A percentile compares a stretch with the other conserved stretches of the same genome.
Conservation (phyloP, 2,329 filamentous ascomycete genomes). For the Coniochaeta sp. region DNA sequence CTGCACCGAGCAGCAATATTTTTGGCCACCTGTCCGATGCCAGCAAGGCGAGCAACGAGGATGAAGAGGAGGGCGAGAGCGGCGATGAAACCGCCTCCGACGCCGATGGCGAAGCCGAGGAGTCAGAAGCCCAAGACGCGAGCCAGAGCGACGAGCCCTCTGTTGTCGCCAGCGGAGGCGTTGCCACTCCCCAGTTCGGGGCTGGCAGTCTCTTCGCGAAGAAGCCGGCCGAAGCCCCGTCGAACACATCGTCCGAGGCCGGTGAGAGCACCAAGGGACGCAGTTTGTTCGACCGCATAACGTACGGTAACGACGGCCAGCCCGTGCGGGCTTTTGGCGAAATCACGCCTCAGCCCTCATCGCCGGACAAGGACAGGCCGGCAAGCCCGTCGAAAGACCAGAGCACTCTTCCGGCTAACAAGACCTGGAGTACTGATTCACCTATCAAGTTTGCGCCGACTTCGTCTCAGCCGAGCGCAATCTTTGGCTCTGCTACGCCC, state of each 20-base stretch:
- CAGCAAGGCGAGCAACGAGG: conserved; percentile 46
- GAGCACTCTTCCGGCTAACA: conserved; percentile 24
- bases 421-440: conserved; percentile 40
- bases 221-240: conserved; percentile 19
- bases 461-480: conserved; percentile 16
- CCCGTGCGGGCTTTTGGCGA: conserved; percentile 29
- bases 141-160: conserved; percentile 34
- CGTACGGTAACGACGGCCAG: conserved; percentile 41
- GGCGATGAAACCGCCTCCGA: conserved; percentile 7
- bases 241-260: conserved; percentile 31
- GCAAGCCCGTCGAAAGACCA: conserved; percentile 34
- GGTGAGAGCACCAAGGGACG: conserved; percentile 37
- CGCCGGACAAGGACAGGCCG: conserved; percentile 32
- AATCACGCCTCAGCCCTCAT: conserved; percentile 22
- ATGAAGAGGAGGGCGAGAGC: conserved; percentile 27
- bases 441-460: conserved; percentile 45
- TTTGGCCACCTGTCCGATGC: conserved; percentile 54
- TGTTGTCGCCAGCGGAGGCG: conserved; percentile 31
- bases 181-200: conserved; percentile 31
- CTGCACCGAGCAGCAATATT: conserved; percentile 37
- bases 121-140: conserved; percentile 32
- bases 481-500: conserved; percentile 24
- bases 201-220: conserved; percentile 21
- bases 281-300: conserved; percentile 50
- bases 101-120: conserved; percentile 28